phyloP scores from a whole-genome alignment of 305 asterid species.

The Fraxinus platypoda region DNA sequence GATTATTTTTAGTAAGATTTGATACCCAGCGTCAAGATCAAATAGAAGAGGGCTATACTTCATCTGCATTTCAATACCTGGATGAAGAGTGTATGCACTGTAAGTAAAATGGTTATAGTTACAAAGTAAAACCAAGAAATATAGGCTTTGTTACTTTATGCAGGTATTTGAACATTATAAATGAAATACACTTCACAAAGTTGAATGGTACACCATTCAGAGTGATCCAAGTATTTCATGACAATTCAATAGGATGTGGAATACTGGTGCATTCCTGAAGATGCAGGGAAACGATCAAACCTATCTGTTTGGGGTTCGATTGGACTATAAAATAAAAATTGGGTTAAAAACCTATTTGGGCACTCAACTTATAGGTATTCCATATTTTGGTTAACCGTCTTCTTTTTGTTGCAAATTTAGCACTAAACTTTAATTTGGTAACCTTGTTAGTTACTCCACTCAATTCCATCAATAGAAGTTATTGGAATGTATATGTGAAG shows the following conservation, averaged over 20 bases:
- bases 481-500: background rate
- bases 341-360: background rate
- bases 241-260: background rate
- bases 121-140: constrained; percentile 19
- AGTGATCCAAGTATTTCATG: background rate
- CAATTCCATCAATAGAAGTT: background rate
- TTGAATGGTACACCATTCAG: background rate
- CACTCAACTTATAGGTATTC: background rate
- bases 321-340: background rate
- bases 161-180: background rate
- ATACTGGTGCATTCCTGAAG: background rate
- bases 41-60: constrained; percentile 59
- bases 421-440: background rate
- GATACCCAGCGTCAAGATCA: constrained; percentile 87
- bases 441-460: background rate
- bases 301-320: background rate
- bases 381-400: background rate
- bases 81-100: constrained; percentile 15
- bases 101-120: constrained; percentile 10
- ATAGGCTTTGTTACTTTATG: background rate
- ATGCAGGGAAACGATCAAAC: background rate
- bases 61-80: constrained; percentile 47
- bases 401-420: background rate
- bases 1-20: constrained; percentile 59
- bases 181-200: background rate